Base-by-base conservation (phyloP, 257 asterid genomes). In the Fraxinus anomala region DNA sequence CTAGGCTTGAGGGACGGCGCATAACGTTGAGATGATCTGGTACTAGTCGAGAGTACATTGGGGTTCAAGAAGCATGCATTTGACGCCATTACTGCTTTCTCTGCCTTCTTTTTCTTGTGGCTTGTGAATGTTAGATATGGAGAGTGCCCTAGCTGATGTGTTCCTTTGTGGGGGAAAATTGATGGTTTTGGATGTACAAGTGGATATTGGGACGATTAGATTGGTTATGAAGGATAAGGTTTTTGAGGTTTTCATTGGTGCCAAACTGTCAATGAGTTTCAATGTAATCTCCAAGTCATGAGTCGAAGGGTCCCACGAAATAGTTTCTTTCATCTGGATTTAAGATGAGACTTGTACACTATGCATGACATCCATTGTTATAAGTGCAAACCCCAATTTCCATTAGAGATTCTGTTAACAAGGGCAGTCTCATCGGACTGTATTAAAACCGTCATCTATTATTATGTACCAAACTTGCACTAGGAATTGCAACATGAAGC, bases 11-110 rank as follows among this genome's bases (percentile, higher is more conserved):
- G 80, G 34, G 86, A 31, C 2, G 82, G 63, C 9, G 54, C 42
- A 40, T 63, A 61, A 17, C 80, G 81, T 37, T 69, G 78, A 19
- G 80, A 76, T 17, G 87, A 30, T 67, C 82, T 82, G 4, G 84
- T 56, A 0, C 87, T 76, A 59, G 84, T 81, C 14, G 86, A 81
- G 65, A 87, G 82, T 42, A 83, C 82, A 21, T 83, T 84, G 44
- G 85, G 89, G 79, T 83, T 86, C 80, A 85, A 85, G 87, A 85
- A 85, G 73, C 88, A 87, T 31, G 86, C 80, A 33, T 89, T 85
- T 28, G 87, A 85, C 33, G 87, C 87, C 89, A 86, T 86, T 42
- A 2, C 47, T 40, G 47, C 12, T 40, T 40, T 16, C 33, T 28
- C 51, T 8, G n/a, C 34, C 7, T 12, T 30, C 24, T 51, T 31